Evolutionary conservation across 306 rosid genomes (phyloP).

Genomic region (Nissolia schottii): DNA sequence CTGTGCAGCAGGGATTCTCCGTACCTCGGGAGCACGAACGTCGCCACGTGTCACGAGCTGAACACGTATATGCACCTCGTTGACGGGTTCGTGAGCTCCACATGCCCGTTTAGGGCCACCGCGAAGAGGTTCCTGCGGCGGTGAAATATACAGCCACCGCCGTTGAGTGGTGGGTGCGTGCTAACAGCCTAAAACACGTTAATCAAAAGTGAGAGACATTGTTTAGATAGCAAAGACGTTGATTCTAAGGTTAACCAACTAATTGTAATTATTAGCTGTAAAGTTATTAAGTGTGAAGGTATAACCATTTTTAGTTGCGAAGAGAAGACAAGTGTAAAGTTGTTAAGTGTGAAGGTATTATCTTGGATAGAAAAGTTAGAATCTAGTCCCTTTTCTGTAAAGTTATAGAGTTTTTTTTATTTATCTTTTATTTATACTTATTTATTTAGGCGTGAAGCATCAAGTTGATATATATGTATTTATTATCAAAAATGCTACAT

Average conservation of each 20-base stretch:
- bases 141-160: neutral
- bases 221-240: neutral
- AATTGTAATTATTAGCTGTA: neutral
- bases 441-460: too few species aligned
- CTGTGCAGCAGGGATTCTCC: constrained; percentile 64
- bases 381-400: too few species aligned
- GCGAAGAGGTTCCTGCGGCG: constrained; percentile 28
- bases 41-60: constrained; percentile 64
- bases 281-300: too few species aligned
- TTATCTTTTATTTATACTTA: too few species aligned
- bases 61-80: constrained; percentile 64
- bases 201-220: neutral
- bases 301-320: neutral
- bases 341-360: too few species aligned
- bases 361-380: too few species aligned
- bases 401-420: too few species aligned
- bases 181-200: neutral
- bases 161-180: too few species aligned
- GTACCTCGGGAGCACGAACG: constrained; percentile 32
- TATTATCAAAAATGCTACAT: too few species aligned
- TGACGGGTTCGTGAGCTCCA: constrained; percentile 53
- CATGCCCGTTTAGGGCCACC: constrained; percentile 50
- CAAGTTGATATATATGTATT: too few species aligned
- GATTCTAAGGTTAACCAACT: neutral
- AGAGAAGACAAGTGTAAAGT: neutral